phyloP scores from a whole-genome alignment of 1,139 yeast genomes.

The Hyphopichia wangnamkhiaoensis region DNA sequence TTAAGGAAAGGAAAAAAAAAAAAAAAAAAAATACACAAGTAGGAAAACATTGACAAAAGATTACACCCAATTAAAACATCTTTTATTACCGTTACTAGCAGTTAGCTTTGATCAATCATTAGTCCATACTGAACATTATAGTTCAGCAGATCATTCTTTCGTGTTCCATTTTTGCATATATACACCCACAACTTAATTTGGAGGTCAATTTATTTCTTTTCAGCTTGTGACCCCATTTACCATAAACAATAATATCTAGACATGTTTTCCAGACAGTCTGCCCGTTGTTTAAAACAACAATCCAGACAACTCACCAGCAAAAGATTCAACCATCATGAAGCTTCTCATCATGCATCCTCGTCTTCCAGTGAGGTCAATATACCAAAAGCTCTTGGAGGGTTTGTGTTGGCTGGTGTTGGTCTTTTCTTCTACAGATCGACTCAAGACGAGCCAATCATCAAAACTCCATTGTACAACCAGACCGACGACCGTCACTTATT shows the following conservation, averaged over 20 bases:
- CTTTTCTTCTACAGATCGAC: constrained; percentile 40
- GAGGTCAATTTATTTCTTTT: too few relatives aligned
- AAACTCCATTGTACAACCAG: constrained; percentile 41
- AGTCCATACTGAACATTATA: too few relatives aligned
- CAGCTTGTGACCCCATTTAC: not conserved
- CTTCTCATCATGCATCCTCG: constrained; percentile 8
- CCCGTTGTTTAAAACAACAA: constrained; percentile 5
- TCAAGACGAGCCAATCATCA: constrained; percentile 40
- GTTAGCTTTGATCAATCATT: too few relatives aligned
- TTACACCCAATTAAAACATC: not conserved
- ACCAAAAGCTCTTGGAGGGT: constrained; percentile 44
- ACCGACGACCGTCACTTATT: constrained; percentile 37
- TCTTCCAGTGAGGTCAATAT: constrained; percentile 33
- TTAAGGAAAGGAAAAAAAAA: not conserved
- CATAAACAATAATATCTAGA: not conserved
- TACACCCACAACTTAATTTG: too few relatives aligned
- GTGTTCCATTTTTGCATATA: too few relatives aligned
- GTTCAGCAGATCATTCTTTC: not conserved
- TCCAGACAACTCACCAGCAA: not conserved
- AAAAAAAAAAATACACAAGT: not conserved
- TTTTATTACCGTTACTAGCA: not conserved
- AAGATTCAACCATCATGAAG: constrained; percentile 5
- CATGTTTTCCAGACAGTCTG: constrained; percentile 5
- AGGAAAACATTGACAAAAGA: not conserved
- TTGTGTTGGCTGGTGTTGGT: constrained; percentile 40